Base-by-base conservation (phyloP, 1,284 basidiomycete genomes). In the Leccinum fallax region DNA sequence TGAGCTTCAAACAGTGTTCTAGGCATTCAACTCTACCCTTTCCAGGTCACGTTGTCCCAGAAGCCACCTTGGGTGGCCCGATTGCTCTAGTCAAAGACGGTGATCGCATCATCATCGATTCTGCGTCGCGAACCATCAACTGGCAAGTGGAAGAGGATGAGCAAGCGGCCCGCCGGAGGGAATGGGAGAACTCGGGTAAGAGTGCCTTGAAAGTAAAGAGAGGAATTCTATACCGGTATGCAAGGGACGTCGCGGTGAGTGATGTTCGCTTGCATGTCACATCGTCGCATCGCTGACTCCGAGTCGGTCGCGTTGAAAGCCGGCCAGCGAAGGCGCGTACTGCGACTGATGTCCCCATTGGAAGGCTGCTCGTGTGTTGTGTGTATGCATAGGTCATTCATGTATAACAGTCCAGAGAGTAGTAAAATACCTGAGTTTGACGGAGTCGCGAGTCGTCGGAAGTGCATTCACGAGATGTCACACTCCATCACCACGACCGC, bases 31-130 rank as follows among this genome's bases (percentile, higher is more conserved):
- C 19, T 24, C 24, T 16, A n/a, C n/a, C 54, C 3, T 59, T 43
- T 28, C 62, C 78, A 78, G 93, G 94, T 5, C 95, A 97, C 69
- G 92, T 96, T 54, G 92, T 94, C 2, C 97, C 97, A 24, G 93
- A 96, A 78, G 94, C 94, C n/a, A 87, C 88, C 58, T 82, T 93
- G 51, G 97, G 97, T 63, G 97, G 97, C 2, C 95, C 97, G 10
- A 98, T 99, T 71, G 97, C 93, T 11, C 87, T 99, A 19, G 92
- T 98, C 48, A 79, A 91, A 71, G 96, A 98, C 71, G 97, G 96
- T 5, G 97, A 99, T 74, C 82, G 83, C 61, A 92, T 96, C 69
- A 73, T 88, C 65, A 92, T 96, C 66, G 92, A 95, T 73, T 83
- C 95, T 7, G 87, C 85, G 69, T 87, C 80, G 57, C 88, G 94